Evolutionary conservation across 441 rosid genomes (phyloP).

Genomic region (Populus hybrid): DNA sequence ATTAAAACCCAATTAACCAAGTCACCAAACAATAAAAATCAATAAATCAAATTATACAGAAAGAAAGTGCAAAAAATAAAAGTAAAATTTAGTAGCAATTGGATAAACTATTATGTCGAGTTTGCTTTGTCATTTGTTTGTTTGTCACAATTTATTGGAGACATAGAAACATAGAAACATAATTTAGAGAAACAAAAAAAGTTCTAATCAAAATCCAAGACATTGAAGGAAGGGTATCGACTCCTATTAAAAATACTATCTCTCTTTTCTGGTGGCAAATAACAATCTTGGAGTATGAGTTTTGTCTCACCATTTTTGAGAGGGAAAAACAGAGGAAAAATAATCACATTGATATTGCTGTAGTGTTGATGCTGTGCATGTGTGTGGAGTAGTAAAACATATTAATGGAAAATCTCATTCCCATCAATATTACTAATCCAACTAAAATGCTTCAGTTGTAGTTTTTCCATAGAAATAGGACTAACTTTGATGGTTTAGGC

Average conservation of each 20-base stretch:
- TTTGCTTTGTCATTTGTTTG: too few species aligned
- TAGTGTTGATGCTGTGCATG: too few species aligned
- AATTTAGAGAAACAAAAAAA: not conserved
- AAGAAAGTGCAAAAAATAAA: slow-evolving; percentile 12
- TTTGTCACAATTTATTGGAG: too few species aligned
- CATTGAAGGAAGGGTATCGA: not conserved
- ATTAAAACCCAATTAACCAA: slow-evolving; percentile 28
- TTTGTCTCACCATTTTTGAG: not conserved
- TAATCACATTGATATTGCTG: too few species aligned
- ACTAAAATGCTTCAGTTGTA: too few species aligned
- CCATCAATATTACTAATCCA: slow-evolving; percentile 19
- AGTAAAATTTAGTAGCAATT: too few species aligned
- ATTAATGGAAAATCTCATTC: not conserved
- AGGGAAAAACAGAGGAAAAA: not conserved
- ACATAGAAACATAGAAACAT: not conserved
- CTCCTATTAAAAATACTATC: not conserved
- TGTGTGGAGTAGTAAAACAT: too few species aligned
- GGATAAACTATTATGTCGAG: too few species aligned
- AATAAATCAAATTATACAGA: slow-evolving; percentile 21
- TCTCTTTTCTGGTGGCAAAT: not conserved
- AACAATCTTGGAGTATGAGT: not conserved
- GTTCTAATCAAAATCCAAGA: too few species aligned
- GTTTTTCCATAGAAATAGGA: too few species aligned
- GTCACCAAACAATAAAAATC: slow-evolving; percentile 4
- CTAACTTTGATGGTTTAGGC: too few species aligned